These are phyloP conservation scores for Chalciporus piperatus DNA, from an alignment of 768 basidiomycete species.

Conservation along the genomic window DNA sequence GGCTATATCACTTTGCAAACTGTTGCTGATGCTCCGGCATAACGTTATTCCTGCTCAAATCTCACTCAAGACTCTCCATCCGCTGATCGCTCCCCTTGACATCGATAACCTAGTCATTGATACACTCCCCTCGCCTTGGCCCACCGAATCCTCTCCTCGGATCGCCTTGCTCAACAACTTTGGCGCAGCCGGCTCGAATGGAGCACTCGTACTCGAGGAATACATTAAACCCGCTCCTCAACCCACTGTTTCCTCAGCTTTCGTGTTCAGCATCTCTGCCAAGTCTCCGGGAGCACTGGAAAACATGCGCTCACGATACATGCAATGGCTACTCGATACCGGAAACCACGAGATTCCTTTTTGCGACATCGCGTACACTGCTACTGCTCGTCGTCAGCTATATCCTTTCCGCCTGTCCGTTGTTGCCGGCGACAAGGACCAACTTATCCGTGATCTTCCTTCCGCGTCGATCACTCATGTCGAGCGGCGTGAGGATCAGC, in stretches of 20 bases:
- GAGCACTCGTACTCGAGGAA: constrained; percentile 61
- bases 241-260: constrained; percentile 13
- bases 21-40: constrained; percentile 65
- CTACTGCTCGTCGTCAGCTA: constrained; percentile 61
- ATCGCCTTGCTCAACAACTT: constrained; percentile 71
- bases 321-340: constrained; percentile 44
- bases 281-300: constrained; percentile 49
- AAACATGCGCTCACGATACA: constrained; percentile 43
- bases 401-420: constrained; percentile 53
- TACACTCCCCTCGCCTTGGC: constrained; percentile 42
- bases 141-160: constrained; percentile 36
- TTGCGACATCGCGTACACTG: constrained; percentile 61
- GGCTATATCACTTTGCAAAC: constrained; percentile 65
- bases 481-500: constrained; percentile 27
- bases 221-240: constrained; percentile 18
- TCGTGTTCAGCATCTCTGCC: constrained; percentile 62
- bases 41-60: constrained; percentile 57
- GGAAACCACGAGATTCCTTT: constrained; percentile 29
- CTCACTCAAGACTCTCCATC: constrained; percentile 55
- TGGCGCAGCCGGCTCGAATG: constrained; percentile 72
- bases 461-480: constrained; percentile 33
- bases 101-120: constrained; percentile 50
- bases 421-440: constrained; percentile 39
- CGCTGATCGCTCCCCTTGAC: constrained; percentile 47
- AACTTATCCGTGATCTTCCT: constrained; percentile 46